Conservation (phyloP, 192 early-diverging fungal genomes). For the Geranomyces michiganensis region DNA sequence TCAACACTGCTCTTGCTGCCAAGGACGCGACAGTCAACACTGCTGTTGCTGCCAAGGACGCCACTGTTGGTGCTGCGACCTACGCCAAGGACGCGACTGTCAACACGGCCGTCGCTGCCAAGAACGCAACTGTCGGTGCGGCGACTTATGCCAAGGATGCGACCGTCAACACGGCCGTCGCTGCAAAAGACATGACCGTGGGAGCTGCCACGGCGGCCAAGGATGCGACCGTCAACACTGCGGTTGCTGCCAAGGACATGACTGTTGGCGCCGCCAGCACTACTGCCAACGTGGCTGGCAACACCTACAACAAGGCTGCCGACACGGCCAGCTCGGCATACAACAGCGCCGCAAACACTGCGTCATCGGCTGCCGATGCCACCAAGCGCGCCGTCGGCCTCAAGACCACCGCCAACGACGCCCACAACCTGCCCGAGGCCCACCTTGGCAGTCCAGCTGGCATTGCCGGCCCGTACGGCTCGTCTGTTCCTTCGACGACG, state of each 20-base stretch:
- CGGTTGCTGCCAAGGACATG: constrained; percentile 18
- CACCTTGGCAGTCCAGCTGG: constrained; percentile 27
- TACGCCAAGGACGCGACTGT: background rate
- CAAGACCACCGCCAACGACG: constrained; percentile 11
- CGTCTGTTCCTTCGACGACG: background rate
- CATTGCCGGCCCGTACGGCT: constrained; percentile 27
- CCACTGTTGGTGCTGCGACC: background rate
- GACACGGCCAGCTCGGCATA: constrained; percentile 7
- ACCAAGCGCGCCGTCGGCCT: constrained; percentile 16
- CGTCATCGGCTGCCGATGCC: background rate
- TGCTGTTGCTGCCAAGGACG: constrained; percentile 9
- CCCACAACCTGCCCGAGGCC: constrained; percentile 4
- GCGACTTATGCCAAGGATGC: background rate
- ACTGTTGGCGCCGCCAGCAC: constrained; percentile 26
- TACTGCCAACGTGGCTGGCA: background rate
- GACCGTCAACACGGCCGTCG: background rate
- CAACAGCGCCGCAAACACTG: background rate
- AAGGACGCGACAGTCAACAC: background rate
- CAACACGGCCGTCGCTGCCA: background rate
- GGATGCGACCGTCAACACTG: background rate
- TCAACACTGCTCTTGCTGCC: background rate
- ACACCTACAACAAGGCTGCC: constrained; percentile 5
- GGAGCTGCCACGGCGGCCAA: constrained; percentile 20
- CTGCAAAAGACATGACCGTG: constrained; percentile 22
- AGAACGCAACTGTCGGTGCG: constrained; percentile 21